phyloP scores from a whole-genome alignment of 371 early-diverging fungal species.

The Mucor sp. region DNA sequence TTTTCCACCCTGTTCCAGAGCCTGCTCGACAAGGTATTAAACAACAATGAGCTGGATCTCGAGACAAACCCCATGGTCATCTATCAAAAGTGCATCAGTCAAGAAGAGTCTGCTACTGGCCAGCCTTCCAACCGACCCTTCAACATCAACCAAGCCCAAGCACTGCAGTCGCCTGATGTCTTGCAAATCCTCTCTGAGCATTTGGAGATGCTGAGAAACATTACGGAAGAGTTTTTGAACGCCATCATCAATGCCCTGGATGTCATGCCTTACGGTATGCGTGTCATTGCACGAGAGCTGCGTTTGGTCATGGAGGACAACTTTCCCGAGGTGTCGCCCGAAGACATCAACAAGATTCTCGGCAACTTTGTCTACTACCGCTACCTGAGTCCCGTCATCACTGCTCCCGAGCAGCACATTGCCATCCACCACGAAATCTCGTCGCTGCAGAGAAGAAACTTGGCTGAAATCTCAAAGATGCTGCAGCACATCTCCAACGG shows the following conservation, averaged over 20 bases:
- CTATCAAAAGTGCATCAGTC: slow-evolving; percentile 84
- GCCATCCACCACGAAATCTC: slow-evolving; percentile 85
- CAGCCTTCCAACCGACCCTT: slow-evolving; percentile 74
- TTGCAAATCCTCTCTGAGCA: slow-evolving; percentile 72
- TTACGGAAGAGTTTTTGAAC: slow-evolving; percentile 81
- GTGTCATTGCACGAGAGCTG: slow-evolving; percentile 93
- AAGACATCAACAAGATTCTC: slow-evolving; percentile 82
- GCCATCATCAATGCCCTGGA: slow-evolving; percentile 80
- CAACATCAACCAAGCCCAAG: slow-evolving; percentile 83
- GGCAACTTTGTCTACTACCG: slow-evolving; percentile 96
- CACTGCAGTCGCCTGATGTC: slow-evolving; percentile 86
- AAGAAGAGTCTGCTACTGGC: slow-evolving; percentile 91
- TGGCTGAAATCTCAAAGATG: slow-evolving; percentile 94
- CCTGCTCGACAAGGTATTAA: slow-evolving; percentile 74
- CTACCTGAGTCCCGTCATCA: slow-evolving; percentile 97
- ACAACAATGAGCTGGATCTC: slow-evolving; percentile 77
- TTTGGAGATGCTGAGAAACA: slow-evolving; percentile 71
- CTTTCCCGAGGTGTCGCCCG: slow-evolving; percentile 83
- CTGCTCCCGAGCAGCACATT: slow-evolving; percentile 95
- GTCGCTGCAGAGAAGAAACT: slow-evolving; percentile 90
- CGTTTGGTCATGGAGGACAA: slow-evolving; percentile 74
- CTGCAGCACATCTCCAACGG: slow-evolving; percentile 91
- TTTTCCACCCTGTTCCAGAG: slow-evolving; percentile 84
- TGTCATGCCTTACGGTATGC: slow-evolving; percentile 93
- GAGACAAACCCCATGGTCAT: slow-evolving; percentile 93